Conservation (phyloP, 2,329 filamentous ascomycete species). For the Exophiala oligosperma region DNA sequence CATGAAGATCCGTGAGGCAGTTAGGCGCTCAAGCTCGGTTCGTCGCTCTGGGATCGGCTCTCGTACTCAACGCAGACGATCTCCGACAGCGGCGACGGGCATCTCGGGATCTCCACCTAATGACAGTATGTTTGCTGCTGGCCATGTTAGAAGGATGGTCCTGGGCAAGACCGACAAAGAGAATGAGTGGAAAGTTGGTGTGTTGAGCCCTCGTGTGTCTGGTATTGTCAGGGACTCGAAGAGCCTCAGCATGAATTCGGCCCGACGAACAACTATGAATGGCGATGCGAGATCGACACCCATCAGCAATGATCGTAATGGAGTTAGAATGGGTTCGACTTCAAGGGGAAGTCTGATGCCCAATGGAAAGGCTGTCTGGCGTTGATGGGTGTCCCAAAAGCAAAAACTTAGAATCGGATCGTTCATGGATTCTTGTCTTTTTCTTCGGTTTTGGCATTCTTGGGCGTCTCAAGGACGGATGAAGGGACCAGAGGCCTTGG, state of each 20-base stretch:
- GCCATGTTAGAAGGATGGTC: constrained; percentile 64
- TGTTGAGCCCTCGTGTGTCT: constrained; percentile 58
- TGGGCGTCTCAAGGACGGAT: neutral
- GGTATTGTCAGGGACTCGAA: constrained; percentile 24
- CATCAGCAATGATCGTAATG: constrained; percentile 12
- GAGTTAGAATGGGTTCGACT: constrained; percentile 14
- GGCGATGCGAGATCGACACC: constrained; percentile 19
- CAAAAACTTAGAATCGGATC: too few relatives aligned
- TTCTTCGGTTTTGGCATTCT: neutral
- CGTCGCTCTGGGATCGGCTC: constrained; percentile 38
- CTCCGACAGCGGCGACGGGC: constrained; percentile 50
- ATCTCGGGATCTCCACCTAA: constrained; percentile 53
- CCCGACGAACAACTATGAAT: constrained; percentile 32
- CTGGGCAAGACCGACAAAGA: constrained; percentile 60
- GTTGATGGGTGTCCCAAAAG: constrained; percentile 12
- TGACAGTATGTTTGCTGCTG: constrained; percentile 62
- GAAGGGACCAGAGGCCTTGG: neutral
- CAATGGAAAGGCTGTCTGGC: constrained; percentile 26
- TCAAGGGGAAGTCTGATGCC: constrained; percentile 28
- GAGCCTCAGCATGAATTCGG: constrained; percentile 52
- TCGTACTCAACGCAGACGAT: constrained; percentile 49
- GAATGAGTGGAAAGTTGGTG: constrained; percentile 54
- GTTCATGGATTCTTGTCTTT: neutral
- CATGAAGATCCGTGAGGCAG: constrained; percentile 55
- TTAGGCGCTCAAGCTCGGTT: constrained; percentile 54